phyloP scores from a whole-genome alignment of 805 yeast genomes.

The Yarrowia porcina region DNA sequence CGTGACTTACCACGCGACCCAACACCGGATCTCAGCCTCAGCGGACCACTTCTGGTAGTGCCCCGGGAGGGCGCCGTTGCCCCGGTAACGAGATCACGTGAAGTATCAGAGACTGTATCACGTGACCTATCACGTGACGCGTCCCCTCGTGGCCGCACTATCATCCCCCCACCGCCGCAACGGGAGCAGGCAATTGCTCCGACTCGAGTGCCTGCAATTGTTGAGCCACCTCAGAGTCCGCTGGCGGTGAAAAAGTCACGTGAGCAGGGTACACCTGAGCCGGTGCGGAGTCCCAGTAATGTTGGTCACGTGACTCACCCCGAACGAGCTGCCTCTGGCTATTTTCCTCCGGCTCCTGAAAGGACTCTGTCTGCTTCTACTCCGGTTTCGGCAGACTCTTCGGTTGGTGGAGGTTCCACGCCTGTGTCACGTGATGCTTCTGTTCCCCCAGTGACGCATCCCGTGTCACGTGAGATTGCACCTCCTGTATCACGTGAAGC shows the following conservation, averaged over 20 bases:
- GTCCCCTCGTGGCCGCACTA: background rate
- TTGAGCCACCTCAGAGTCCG: background rate
- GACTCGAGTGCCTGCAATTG: background rate
- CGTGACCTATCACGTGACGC: background rate
- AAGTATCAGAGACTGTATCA: background rate
- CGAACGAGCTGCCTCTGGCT: too few relatives aligned
- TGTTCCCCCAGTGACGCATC: background rate
- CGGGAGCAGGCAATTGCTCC: constrained; percentile 1
- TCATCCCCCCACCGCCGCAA: background rate
- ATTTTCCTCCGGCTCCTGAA: background rate
- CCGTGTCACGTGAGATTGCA: background rate
- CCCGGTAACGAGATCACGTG: background rate
- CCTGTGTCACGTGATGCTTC: background rate
- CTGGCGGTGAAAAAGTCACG: background rate
- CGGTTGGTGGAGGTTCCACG: too few relatives aligned
- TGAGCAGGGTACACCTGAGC: background rate
- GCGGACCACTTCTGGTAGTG: background rate
- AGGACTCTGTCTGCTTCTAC: too few relatives aligned
- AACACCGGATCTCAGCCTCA: too few relatives aligned
- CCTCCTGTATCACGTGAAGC: background rate
- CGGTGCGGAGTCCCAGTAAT: background rate
- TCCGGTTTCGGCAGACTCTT: too few relatives aligned
- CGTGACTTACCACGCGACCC: too few relatives aligned
- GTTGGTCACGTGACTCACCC: background rate
- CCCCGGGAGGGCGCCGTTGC: background rate